Percentiles rank a stretch among this genome's conserved stretches.
Conservation (phyloP, 176 grass and related monocot genomes). For the Triticum urartu region DNA sequence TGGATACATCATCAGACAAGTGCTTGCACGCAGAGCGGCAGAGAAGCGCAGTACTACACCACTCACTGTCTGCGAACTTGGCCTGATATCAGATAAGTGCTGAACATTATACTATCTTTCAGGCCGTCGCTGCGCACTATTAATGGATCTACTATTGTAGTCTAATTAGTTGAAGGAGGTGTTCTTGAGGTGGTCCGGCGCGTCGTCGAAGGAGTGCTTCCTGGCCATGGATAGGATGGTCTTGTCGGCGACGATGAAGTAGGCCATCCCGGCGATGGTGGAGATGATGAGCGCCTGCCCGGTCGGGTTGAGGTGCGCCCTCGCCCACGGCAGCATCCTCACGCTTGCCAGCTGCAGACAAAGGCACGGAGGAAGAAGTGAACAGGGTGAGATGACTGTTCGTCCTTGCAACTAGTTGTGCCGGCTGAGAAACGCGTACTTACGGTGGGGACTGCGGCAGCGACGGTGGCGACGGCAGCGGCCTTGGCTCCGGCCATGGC, state of each 20-base stretch:
- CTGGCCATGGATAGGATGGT: constrained; percentile 59
- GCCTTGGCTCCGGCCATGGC: constrained; percentile 56
- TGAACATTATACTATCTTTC: too few relatives aligned
- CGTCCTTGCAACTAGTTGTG: too few relatives aligned
- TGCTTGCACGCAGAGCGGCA: too few relatives aligned
- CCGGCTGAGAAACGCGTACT: background rate
- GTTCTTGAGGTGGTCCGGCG: constrained; percentile 41
- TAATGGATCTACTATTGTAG: too few relatives aligned
- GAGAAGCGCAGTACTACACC: too few relatives aligned
- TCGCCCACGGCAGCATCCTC: constrained; percentile 70
- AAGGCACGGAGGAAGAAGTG: background rate
- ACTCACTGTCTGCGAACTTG: too few relatives aligned
- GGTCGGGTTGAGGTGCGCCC: constrained; percentile 59
- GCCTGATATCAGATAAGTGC: too few relatives aligned
- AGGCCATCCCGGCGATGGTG: constrained; percentile 63
- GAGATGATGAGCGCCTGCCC: constrained; percentile 71
- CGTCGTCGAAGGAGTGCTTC: constrained; percentile 46
- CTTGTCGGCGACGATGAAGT: constrained; percentile 79
- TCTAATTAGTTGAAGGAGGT: constrained; percentile 22
- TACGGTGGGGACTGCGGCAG: constrained; percentile 60
- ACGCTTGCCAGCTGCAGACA: constrained; percentile 59
- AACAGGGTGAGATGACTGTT: background rate
- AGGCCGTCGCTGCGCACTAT: too few relatives aligned
- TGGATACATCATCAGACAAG: too few relatives aligned
- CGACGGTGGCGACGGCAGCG: constrained; percentile 50